Evolutionary conservation across 2,329 filamentous ascomycete genomes (phyloP), one percentile per base, ranked within the genome.

Genomic region (Lachnellula hyalina): DNA sequence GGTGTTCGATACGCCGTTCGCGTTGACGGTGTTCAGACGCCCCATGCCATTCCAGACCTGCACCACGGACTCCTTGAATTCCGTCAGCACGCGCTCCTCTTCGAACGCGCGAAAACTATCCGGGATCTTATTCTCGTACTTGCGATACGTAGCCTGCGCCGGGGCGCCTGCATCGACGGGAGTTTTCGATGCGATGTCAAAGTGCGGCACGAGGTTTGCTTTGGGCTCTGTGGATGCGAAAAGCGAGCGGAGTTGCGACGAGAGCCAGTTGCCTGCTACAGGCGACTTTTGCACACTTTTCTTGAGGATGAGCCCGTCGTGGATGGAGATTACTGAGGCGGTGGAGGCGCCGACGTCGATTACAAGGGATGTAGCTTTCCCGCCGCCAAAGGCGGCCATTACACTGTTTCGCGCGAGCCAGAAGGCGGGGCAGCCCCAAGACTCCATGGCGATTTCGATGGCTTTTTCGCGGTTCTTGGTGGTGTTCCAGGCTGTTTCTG

Each of bases 1-100:
- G 68, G 94, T 84, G 69, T 93, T 95, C 5, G 75, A 73, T 25
- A 74, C 64, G 38, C 85, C 84, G 21, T 74, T 81, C 62, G 71
- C 73, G 42, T 72, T 71, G 41, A 63, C 69, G 63, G 68, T 71
- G 56, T 60, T 71, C 65, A 90, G 84, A 58, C 84, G 81, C 56
- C 86, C 86, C 0, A 89, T 89, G 0, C 90, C 90, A 25, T 84
- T 83, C 93, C 94, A 99, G 14, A 93, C 85, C 73, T 96, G 91
- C 28, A 97, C 91, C 15, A 96, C 90, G 17, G 89, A 95, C 74
- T 99, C 95, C 75, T 99, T 99, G 82, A 96, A 99, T 70, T 96
- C 91, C 38, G 90, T 91, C 54, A 99, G 76, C 42, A 96, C 86
- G 51, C 93, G 89, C 71, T 97, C 94, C 75, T 99, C 92, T 73